These are phyloP conservation scores for Eugenia klotzschiana DNA, from an alignment of 441 rosid genomes.

Conservation along the genomic window DNA sequence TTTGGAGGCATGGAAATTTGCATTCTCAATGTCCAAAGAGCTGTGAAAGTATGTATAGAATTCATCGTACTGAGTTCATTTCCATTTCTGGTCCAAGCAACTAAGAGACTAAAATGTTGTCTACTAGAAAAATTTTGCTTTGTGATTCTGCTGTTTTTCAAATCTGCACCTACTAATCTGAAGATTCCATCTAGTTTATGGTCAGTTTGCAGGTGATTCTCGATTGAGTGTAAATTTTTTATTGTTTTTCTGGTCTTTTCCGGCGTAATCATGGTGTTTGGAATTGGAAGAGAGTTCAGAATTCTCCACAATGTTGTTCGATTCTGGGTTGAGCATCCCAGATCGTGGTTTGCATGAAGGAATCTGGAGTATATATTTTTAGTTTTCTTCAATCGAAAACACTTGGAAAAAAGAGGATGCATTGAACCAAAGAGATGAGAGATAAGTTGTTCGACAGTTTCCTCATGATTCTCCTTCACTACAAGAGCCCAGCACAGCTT, in stretches of 20 bases:
- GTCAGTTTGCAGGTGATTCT: not conserved
- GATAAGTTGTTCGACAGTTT: not conserved
- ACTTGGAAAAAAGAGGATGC: not conserved
- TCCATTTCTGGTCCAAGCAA: not conserved
- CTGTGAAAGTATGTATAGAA: not conserved
- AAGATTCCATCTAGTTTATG: not conserved
- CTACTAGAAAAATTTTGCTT: not conserved
- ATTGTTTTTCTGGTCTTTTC: not conserved
- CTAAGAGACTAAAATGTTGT: not conserved
- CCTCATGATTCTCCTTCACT: not conserved
- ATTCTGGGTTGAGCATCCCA: not conserved
- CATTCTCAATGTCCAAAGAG: not conserved
- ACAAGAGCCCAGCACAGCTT: not conserved
- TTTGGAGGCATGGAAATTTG: not conserved
- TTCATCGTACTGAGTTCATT: not conserved
- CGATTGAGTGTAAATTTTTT: not conserved
- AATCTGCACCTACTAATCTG: not conserved
- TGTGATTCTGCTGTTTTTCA: not conserved
- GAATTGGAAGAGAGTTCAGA: not conserved
- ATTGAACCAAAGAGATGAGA: not conserved
- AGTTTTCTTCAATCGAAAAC: not conserved
- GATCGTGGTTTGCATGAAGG: not conserved
- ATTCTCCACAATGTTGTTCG: not conserved
- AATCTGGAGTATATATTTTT: not conserved
- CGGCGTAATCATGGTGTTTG: not conserved